Base-by-base conservation (phyloP, 192 early-diverging fungal genomes). In the Backusella morwellensis region DNA sequence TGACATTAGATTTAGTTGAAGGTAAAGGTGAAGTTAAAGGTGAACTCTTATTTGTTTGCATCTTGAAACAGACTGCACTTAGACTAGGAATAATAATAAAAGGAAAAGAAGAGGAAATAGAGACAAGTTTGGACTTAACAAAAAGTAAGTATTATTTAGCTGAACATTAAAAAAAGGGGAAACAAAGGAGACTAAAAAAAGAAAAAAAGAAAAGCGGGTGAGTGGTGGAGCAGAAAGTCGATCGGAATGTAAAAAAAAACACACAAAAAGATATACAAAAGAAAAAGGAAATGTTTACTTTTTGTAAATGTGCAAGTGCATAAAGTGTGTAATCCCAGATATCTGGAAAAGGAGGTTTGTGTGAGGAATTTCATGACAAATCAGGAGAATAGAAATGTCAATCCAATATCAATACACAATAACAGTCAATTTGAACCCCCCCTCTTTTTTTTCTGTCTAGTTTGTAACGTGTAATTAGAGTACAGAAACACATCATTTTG, bases 11-110 rank as follows among this genome's bases (percentile, higher is more conserved):
- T 21, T 41, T 70, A 7, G 9, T 6, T 70, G 68, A 63, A 63
- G 68, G 68, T 70, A 70, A 70, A 70, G 68, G 68, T 41, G 35
- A 40, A 11, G 41, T 35, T 70, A 70, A 70, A 4, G 68, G 68
- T 41, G 36, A 38, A 38, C 19, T 23, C 3, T 70, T 38, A 35
- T 38, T 70, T 23, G 21, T 38, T 70, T 70, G 68, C 68, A 70
- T 70, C 21, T 35, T 38, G 34, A 38, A 21, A 40, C 9, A 17
- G 1, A 23, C n/a, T 68, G 40, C 21, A 19, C 17, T 70, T 8
- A 26, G 21, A 63, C 38, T 11, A 40, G 38, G 26, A 63, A 26
- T 63, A 29, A n/a, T 35, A 70, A 38, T 23, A 68, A 35, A 68
- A 73, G 29, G 21, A 21, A 59, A 59, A 63, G 15, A 74, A 35